Evolutionary conservation across 1,139 yeast genomes (phyloP).

Genomic region (Zygoascus hellenicus): DNA sequence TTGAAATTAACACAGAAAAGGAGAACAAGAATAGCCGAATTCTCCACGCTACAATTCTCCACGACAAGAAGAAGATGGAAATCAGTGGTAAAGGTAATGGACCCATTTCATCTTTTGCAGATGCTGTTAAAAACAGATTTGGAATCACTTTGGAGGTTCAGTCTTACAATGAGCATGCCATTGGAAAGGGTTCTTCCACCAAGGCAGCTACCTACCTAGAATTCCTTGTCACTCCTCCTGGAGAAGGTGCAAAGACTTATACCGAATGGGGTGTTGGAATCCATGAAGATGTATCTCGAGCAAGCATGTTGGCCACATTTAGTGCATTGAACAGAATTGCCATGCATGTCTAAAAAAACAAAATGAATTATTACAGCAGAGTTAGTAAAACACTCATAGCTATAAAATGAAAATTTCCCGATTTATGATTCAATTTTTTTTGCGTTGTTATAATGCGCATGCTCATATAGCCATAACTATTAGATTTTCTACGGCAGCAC

Average conservation of each 20-base stretch:
- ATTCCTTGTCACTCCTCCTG: conserved; percentile 39
- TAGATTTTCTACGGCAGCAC: too few relatives aligned
- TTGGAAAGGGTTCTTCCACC: conserved; percentile 79
- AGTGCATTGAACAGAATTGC: conserved; percentile 54
- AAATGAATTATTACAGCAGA: background rate
- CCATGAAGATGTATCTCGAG: conserved; percentile 86
- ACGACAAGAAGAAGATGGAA: conserved; percentile 42
- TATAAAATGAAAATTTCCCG: too few relatives aligned
- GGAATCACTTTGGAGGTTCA: conserved; percentile 63
- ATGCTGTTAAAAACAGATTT: conserved; percentile 61
- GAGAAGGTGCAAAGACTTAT: conserved; percentile 38
- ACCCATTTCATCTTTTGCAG: conserved; percentile 84
- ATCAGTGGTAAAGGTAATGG: conserved; percentile 84
- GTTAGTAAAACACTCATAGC: background rate
- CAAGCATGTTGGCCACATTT: conserved; percentile 74
- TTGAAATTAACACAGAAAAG: conserved; percentile 23
- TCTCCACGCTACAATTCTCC: conserved; percentile 45
- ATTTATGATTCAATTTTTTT: too few relatives aligned
- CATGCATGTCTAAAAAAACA: conserved; percentile 5
- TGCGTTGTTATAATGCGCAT: too few relatives aligned
- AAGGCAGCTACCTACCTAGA: conserved; percentile 89
- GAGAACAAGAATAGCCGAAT: conserved; percentile 39
- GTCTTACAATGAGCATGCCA: conserved; percentile 85
- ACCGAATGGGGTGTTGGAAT: conserved; percentile 92
- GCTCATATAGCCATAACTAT: too few relatives aligned